Evolutionary conservation across 139 green algal species (phyloP), one percentile per base, ranked within the genome.

Genomic region (Gonium pectorale): DNA sequence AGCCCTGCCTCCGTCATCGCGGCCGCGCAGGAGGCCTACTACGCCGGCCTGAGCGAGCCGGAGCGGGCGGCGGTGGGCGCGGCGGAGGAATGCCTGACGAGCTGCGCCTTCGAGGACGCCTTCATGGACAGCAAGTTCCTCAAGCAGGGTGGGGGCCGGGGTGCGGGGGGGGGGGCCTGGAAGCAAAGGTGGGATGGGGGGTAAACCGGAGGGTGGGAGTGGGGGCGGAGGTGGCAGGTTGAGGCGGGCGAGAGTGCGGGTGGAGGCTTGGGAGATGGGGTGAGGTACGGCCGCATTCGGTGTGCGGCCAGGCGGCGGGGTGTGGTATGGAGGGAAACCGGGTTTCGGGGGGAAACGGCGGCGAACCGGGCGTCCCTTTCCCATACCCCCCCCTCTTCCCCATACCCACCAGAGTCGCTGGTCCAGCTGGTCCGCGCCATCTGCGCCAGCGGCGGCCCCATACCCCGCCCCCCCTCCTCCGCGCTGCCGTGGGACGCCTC

Each of bases 81-180:
- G 54, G 73, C 44, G 64, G 86, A 59, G 41, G 86, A 37, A 26
- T 90, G 85, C 86, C 38, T 90, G 51, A 33, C 22, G 5, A 29
- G 52, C 13, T 98, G 95, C 86, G 87, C 83, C 29, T 92, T 98
- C n/a, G 93, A 96, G 29, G 94, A 98, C 38, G 75, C 98, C 3
- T 97, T 99, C 82, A 90, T 89, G 11, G 95, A 98, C 83, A 94
- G 87, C 84, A 96, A 96, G 87, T 98, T 98, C 89, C 88, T 99
- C 70, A 85, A 94, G 38, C 70, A 86, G 67, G 88, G 87, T 88
- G 75, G 29, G 80, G 31, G 37, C 1, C n/a, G 77, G 43, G 29
- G 63, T 52, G 56, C 2, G 22, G 40, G 26, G 38, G 11, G 27
- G 13, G 41, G 68, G 41, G 43, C 27, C n/a, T n/a, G n/a, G n/a